Percentiles rank a stretch among this genome's conserved stretches.
Evolutionary conservation across 176 grass and related monocot species (phyloP).

Genomic region (Zoysia pacifica): DNA sequence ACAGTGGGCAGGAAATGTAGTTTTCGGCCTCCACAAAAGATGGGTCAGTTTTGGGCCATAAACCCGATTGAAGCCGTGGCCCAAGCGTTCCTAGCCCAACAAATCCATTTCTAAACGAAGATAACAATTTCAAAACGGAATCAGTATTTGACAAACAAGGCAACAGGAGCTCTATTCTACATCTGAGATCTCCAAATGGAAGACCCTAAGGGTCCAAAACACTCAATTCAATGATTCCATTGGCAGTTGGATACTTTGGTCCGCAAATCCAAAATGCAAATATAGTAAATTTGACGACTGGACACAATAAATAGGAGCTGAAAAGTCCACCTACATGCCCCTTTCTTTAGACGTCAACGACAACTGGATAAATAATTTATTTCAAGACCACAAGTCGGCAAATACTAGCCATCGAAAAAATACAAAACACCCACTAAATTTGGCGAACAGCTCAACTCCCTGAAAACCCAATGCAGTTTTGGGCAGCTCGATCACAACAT

Average conservation of each 20-base stretch:
- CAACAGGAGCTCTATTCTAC: too few species aligned
- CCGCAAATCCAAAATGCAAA: neutral
- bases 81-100: too few species aligned
- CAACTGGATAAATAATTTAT: neutral
- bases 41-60: too few species aligned
- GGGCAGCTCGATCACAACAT: slow-evolving; percentile 16
- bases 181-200: too few species aligned
- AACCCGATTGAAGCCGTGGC: too few species aligned
- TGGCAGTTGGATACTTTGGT: neutral
- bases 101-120: too few species aligned
- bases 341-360: slow-evolving; percentile 16
- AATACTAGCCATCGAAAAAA: slow-evolving; percentile 42
- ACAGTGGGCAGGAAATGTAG: too few species aligned
- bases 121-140: too few species aligned
- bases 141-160: too few species aligned
- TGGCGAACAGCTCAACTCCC: slow-evolving; percentile 22
- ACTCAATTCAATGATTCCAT: too few species aligned
- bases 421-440: slow-evolving; percentile 36
- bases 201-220: too few species aligned
- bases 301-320: neutral
- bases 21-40: too few species aligned
- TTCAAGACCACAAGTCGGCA: neutral
- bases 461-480: slow-evolving; percentile 21
- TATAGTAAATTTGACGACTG: neutral
- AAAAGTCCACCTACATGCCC: neutral